Percentiles rank a stretch among this genome's conserved stretches.
These are phyloP conservation scores for Dillenia turbinata DNA, from an alignment of 164 flowering plant species.

Conservation along the genomic window DNA sequence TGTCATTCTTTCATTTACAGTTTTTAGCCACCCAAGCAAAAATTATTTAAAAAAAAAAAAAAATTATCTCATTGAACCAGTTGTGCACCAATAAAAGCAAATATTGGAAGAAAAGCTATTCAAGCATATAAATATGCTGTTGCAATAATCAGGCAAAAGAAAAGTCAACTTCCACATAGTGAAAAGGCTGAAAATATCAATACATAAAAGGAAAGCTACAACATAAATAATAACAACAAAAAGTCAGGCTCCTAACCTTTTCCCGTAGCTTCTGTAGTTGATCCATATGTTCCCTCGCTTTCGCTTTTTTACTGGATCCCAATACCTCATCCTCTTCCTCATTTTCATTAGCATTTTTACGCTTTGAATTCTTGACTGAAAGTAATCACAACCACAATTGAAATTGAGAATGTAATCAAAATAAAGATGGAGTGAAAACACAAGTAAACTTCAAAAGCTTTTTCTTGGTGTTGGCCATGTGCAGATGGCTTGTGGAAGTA, in stretches of 20 bases:
- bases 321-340: conserved; percentile 9
- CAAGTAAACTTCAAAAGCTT: no score
- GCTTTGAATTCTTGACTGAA: conserved; percentile 5
- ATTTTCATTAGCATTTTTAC: neutral
- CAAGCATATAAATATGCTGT: neutral
- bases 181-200: no score
- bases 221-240: neutral
- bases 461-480: no score
- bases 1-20: no score
- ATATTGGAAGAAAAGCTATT: neutral
- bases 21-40: no score
- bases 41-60: neutral
- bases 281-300: conserved; percentile 45
- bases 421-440: no score
- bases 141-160: neutral
- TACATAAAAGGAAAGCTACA: no score
- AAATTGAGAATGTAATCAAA: no score
- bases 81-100: neutral
- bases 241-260: conserved; percentile 29
- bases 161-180: neutral
- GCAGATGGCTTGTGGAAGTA: no score
- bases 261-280: conserved; percentile 55
- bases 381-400: neutral
- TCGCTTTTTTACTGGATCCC: conserved; percentile 13
- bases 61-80: neutral